phyloP scores from a whole-genome alignment of 2,329 filamentous ascomycete species.

The Aspergillus clavatus region DNA sequence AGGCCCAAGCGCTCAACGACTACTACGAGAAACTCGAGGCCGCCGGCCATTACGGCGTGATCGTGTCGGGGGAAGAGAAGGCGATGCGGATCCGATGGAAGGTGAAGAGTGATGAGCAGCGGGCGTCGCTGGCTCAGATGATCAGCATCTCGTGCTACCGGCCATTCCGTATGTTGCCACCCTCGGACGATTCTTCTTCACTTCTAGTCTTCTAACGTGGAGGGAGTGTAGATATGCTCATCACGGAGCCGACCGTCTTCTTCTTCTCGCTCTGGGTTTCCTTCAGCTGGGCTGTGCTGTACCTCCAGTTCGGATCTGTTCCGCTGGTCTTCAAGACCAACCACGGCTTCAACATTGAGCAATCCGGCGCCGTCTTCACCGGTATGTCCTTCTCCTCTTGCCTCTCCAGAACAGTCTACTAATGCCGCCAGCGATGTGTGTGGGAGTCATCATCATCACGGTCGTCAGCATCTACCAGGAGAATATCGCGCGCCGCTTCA shows the following conservation, averaged over 20 bases:
- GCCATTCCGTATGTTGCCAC: conserved; percentile 57
- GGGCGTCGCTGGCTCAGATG: conserved; percentile 63
- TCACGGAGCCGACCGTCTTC: conserved; percentile 59
- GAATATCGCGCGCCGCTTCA: conserved; percentile 51
- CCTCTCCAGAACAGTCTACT: not conserved
- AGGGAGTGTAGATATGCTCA: conserved; percentile 51
- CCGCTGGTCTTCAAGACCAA: conserved; percentile 68
- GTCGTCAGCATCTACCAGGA: conserved; percentile 69
- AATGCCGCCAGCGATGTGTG: conserved; percentile 55
- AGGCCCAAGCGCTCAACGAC: conserved; percentile 66
- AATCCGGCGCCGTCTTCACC: conserved; percentile 68
- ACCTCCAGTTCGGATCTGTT: conserved; percentile 75
- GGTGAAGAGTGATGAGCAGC: conserved; percentile 72
- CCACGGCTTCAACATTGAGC: conserved; percentile 62
- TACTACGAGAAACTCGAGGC: conserved; percentile 74
- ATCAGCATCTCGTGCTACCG: conserved; percentile 69
- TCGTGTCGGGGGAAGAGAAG: conserved; percentile 38
- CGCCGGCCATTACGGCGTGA: conserved; percentile 55
- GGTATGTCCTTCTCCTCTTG: conserved; percentile 24
- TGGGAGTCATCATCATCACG: conserved; percentile 63
- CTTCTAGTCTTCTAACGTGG: conserved; percentile 2
- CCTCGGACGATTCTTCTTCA: not conserved
- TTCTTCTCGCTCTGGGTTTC: conserved; percentile 84
- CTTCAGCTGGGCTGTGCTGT: conserved; percentile 85
- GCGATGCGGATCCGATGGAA: conserved; percentile 67